Conservation (phyloP, 1,284 basidiomycete species). For the Microbotryomycetes sp. region DNA sequence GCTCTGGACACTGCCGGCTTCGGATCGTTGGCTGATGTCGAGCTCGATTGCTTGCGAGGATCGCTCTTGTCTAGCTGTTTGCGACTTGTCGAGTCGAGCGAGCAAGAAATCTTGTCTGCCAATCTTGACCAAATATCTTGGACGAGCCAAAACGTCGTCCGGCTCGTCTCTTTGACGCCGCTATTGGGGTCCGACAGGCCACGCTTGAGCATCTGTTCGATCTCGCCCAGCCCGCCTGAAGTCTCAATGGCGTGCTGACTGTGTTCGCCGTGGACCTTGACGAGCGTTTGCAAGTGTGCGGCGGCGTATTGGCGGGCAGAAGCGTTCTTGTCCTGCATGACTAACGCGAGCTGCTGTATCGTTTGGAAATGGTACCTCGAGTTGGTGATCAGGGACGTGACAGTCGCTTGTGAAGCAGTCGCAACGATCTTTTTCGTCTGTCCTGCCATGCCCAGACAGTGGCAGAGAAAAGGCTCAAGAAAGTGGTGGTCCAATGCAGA, state of each 20-base stretch:
- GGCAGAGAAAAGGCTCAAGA: conserved; percentile 64
- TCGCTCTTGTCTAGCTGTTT: conserved; percentile 82
- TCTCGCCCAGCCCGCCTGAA: conserved; percentile 54
- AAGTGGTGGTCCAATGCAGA: conserved; percentile 59
- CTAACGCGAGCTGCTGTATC: conserved; percentile 63
- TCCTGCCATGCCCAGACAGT: conserved; percentile 76
- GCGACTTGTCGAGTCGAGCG: conserved; percentile 60
- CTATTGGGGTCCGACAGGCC: conserved; percentile 71
- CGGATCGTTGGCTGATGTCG: conserved; percentile 30
- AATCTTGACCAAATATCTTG: conserved; percentile 65
- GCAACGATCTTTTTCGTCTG: conserved; percentile 94
- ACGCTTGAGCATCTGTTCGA: conserved; percentile 67
- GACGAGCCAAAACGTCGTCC: conserved; percentile 74
- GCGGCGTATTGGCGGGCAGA: conserved; percentile 64
- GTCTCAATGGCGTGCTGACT: conserved; percentile 38
- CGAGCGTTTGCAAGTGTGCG: conserved; percentile 38
- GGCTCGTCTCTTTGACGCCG: conserved; percentile 64
- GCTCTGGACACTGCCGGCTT: background rate
- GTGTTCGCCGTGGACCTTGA: conserved; percentile 36
- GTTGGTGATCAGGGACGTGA: conserved; percentile 60
- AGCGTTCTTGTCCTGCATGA: conserved; percentile 73
- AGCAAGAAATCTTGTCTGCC: conserved; percentile 56
- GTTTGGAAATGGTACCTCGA: conserved; percentile 64
- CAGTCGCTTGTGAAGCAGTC: conserved; percentile 70
- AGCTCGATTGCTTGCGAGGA: conserved; percentile 46